phyloP scores from a whole-genome alignment of 2,329 filamentous ascomycete genomes.

The Huntiella moniliformis region DNA sequence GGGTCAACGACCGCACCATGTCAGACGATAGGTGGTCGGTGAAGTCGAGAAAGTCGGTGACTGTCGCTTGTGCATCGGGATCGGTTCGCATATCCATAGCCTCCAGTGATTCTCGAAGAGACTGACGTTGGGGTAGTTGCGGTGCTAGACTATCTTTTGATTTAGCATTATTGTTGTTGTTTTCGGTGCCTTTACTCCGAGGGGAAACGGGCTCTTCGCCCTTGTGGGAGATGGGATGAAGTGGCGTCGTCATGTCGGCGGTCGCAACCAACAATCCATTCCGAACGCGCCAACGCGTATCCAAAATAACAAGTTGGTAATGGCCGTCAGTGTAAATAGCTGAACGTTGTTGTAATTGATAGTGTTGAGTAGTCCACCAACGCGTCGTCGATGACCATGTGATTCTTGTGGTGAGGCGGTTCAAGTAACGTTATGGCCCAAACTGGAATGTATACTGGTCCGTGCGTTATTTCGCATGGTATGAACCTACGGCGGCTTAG shows the following conservation, averaged over 20 bases:
- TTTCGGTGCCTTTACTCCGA: conserved; percentile 3
- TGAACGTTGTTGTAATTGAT: too few relatives aligned
- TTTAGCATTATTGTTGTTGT: neutral
- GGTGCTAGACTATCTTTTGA: neutral
- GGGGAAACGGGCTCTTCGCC: conserved; percentile 20
- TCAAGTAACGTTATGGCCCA: too few relatives aligned
- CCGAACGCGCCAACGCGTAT: conserved; percentile 5
- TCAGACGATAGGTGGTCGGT: conserved; percentile 52
- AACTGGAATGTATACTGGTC: too few relatives aligned
- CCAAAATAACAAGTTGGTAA: too few relatives aligned
- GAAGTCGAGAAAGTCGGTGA: conserved; percentile 51
- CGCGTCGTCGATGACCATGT: too few relatives aligned
- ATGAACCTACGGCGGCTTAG: too few relatives aligned
- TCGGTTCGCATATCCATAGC: conserved; percentile 36
- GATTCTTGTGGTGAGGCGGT: too few relatives aligned
- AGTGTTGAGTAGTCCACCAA: too few relatives aligned
- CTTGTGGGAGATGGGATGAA: neutral
- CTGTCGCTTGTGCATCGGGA: conserved; percentile 49
- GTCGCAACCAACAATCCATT: conserved; percentile 5
- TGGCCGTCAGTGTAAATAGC: too few relatives aligned
- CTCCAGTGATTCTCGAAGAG: conserved; percentile 19
- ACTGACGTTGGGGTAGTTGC: conserved; percentile 4
- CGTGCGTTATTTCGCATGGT: too few relatives aligned
- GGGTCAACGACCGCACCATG: conserved; percentile 43
- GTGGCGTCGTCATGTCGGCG: conserved; percentile 7